phyloP scores from a whole-genome alignment of 1,284 basidiomycete genomes.

The Exsudoporus floridanus region DNA sequence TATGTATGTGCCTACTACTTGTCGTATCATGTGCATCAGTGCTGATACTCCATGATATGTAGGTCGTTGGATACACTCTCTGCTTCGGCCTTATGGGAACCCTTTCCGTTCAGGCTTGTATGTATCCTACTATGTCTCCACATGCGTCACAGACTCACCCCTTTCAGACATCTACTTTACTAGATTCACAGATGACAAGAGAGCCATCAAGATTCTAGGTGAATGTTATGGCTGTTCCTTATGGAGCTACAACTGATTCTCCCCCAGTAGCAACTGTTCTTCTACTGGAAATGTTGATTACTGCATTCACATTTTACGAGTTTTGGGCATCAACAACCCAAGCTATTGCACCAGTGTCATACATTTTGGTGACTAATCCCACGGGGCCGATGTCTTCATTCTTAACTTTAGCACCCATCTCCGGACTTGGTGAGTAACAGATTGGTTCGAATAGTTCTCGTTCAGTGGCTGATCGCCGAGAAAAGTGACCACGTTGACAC shows the following conservation, averaged over 20 bases:
- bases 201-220: conserved; percentile 9
- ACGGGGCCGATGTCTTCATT: not conserved
- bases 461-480: not conserved
- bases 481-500: conserved; percentile 13
- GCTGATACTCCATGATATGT: not conserved
- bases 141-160: no score
- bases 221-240: not conserved
- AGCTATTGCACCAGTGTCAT: no score
- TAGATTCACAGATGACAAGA: conserved; percentile 5
- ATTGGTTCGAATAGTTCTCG: not conserved
- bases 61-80: not conserved
- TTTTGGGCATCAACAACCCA: conserved; percentile 9
- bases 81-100: not conserved
- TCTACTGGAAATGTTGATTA: conserved; percentile 17
- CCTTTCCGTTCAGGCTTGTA: not conserved
- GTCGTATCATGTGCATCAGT: no score
- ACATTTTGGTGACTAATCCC: no score
- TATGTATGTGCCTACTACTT: not conserved
- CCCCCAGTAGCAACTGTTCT: conserved; percentile 11
- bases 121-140: not conserved
- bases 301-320: conserved; percentile 3
- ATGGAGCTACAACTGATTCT: not conserved
- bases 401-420: not conserved
- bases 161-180: conserved; percentile 12
- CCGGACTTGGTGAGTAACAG: conserved; percentile 19